Conservation (phyloP, 83 land plant genomes). For the Diphasiastrum complanatum region DNA sequence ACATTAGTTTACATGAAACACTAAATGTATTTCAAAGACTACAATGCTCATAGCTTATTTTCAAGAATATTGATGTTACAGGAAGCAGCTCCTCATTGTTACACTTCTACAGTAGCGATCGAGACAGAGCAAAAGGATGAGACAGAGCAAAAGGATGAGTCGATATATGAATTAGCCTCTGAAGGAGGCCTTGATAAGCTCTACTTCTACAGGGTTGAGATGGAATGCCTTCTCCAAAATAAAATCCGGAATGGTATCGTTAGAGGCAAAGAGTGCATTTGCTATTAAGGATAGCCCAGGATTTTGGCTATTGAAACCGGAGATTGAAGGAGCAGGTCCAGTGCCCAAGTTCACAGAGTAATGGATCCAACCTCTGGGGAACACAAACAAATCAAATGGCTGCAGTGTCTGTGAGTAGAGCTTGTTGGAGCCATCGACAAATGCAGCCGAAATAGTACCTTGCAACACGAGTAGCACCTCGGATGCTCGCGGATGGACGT, state of each 20-base stretch:
- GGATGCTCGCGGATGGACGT: constrained; percentile 28
- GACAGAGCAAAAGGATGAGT: no score
- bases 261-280: constrained; percentile 12
- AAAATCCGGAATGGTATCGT: neutral
- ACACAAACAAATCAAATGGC: constrained; percentile 20
- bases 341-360: constrained; percentile 16
- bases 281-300: constrained; percentile 17
- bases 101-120: no score
- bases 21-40: no score
- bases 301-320: constrained; percentile 25
- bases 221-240: constrained; percentile 21
- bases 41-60: no score
- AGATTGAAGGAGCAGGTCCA: constrained; percentile 1
- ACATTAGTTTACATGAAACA: no score
- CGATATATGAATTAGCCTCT: no score
- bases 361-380: constrained; percentile 28
- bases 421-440: constrained; percentile 14
- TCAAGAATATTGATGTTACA: no score
- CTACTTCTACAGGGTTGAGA: neutral
- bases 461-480: constrained; percentile 21
- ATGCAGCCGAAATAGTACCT: constrained; percentile 20
- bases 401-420: constrained; percentile 15
- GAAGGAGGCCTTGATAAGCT: constrained; percentile 15
- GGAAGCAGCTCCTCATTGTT: no score
- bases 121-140: no score